Conservation (phyloP, 2,329 filamentous ascomycete species). For the Hysterium pulicare region DNA sequence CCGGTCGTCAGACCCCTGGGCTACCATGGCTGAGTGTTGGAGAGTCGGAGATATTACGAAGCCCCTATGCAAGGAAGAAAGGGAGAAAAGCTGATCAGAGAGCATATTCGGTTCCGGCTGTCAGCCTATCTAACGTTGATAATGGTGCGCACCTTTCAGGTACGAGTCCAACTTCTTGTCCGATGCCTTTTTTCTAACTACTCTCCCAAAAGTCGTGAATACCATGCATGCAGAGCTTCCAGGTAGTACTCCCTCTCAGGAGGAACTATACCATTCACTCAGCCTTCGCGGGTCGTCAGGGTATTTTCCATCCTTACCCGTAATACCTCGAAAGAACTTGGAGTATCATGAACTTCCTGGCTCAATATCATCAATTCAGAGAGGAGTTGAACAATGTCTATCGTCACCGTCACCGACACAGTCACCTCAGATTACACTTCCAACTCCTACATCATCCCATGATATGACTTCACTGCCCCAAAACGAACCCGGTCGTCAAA, state of each 20-base stretch:
- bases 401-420: too few species aligned
- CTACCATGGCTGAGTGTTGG: slow-evolving; percentile 13
- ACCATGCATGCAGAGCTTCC: neutral
- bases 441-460: neutral
- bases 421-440: too few species aligned
- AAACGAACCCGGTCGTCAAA: neutral
- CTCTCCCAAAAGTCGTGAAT: neutral
- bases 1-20: slow-evolving; percentile 18
- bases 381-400: too few species aligned
- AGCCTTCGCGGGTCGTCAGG: slow-evolving; percentile 1
- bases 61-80: neutral
- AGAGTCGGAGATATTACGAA: neutral
- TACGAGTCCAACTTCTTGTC: neutral
- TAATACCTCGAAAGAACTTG: neutral
- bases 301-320: slow-evolving; percentile 2
- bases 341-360: slow-evolving; percentile 4
- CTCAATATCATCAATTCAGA: neutral
- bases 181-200: neutral
- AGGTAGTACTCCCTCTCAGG: neutral
- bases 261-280: neutral
- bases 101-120: neutral
- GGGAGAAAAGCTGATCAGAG: neutral
- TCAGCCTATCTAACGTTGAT: neutral
- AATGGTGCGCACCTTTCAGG: neutral
- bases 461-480: neutral